Evolutionary conservation across 2,329 filamentous ascomycete species (phyloP), one percentile per base, ranked within the genome.

Genomic region (Keithomyces neogunnii): DNA sequence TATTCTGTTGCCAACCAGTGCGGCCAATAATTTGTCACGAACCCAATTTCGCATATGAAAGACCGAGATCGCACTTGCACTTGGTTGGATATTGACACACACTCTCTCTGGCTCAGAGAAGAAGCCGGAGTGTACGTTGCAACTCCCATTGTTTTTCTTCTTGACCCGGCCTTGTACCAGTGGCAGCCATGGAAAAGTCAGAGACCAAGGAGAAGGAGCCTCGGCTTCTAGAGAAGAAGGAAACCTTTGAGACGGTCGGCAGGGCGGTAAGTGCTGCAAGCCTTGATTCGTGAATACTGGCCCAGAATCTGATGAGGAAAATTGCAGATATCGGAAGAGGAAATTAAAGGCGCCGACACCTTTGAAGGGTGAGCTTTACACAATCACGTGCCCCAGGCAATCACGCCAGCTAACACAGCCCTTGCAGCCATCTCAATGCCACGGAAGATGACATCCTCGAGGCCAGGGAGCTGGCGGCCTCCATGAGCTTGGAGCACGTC

Each of bases 371-470:
- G 36, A 47, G 31, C 43, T 19, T 19, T 19, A 19, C 19, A 19
- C 19, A 19, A 19, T 19, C 19, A 19, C 19, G 19, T 19, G 19
- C 19, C 19, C 19, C 19, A 19, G 19, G 19, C 19, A 19, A 19
- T 19, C 19, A 6, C 13, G 13, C n/a, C 36, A 5, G 19, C 38
- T 40, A 40, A 40, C 38, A 44, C 11, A 11, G 10, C n/a, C 36
- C 6, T 3, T 31, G 11, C 44, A 54, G 53, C 26, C 53, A 60
- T 5, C 60, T 72, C 43, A 65, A 67, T 45, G 69, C 69, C 26
- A 72, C 71, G 4, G 69, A 71, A 44, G 65, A 71, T 53, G 71
- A 74, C 55, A 57, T 73, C n/a, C 61, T 70, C n/a, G 69, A 74
- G 54, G 72, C 71, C 33, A 72, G 63, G 53, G 68, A 67, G 39